Evolutionary conservation across 768 basidiomycete genomes (phyloP).

Genomic region (Russula griseocarnosa): DNA sequence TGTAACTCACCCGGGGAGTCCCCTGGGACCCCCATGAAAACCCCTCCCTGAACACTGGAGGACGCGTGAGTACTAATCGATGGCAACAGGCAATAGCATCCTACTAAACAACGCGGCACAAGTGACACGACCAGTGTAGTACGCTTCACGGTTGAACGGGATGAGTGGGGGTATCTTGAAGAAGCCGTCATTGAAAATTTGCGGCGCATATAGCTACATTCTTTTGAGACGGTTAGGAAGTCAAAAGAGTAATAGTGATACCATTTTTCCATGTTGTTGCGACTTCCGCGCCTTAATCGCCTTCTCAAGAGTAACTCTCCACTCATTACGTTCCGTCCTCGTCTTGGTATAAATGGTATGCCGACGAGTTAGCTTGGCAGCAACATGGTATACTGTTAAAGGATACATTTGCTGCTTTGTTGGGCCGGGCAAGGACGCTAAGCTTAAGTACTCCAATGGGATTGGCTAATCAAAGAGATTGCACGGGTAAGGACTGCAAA

Average conservation of each 20-base stretch:
- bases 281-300: constrained; percentile 3
- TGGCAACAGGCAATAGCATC: not conserved
- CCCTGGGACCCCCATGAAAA: no score
- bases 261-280: not conserved
- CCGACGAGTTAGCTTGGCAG: constrained; percentile 7
- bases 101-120: not conserved
- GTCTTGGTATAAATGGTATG: not conserved
- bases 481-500: not conserved
- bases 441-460: not conserved
- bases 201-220: constrained; percentile 2
- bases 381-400: constrained; percentile 7
- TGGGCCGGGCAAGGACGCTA: not conserved
- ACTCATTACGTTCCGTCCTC: not conserved
- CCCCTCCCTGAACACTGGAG: constrained; percentile 1
- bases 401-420: not conserved
- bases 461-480: not conserved
- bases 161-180: no score
- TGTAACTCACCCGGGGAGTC: not conserved
- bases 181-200: constrained; percentile 1
- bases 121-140: not conserved
- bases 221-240: not conserved
- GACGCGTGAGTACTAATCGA: not conserved
- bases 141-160: not conserved
- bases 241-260: not conserved
- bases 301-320: not conserved